Evolutionary conservation across 805 yeast species (phyloP), one percentile per base, ranked within the genome.

Genomic region (Saccharomycopsis capsularis): DNA sequence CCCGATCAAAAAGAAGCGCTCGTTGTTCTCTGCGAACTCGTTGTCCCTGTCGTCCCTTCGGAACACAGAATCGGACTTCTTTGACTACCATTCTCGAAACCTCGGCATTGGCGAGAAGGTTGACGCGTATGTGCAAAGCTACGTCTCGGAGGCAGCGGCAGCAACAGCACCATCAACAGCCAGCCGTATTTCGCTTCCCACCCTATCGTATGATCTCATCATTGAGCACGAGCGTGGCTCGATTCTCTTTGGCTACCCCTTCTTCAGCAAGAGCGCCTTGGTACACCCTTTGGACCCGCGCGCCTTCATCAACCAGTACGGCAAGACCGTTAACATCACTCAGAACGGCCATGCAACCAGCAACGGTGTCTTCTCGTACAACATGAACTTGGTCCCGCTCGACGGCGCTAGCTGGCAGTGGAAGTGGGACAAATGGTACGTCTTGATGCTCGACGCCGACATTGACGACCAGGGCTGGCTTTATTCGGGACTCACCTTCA

Each of bases 401-500:
- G 48, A 47, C 35, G 47, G 38, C 16, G 16, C 39, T 19, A 42
- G 69, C 39, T 82, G 88, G 89, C 59, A 62, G 47, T 82, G 89
- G 89, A 60, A 60, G 7, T 82, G 89, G 88, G 69, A 69, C 13
- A 68, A 71, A 47, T 85, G 95, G 95, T 81, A 79, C 57, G 81
- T 83, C 2, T 70, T 81, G 51, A 82, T 86, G 91, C 62, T 68
- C 43, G 63, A 65, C 38, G 51, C 54, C 21, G 88, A 84, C 58
- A 83, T 78, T 19, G 95, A 85, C 61, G 90, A 84, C 57, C 85
- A 82, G 58, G 95, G 95, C n/a, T 85, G 95, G 95, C 61, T 73
- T 29, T 86, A 85, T 59, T 71, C 84, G 50, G 51, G 51, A 2
- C 67, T 75, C 64, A 56, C 71, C 22, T 75, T 81, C 52, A 61